A percentile compares a stretch with the other conserved stretches of the same genome.
These are phyloP conservation scores for Zasmidium citrigriseum DNA, from an alignment of 2,329 filamentous ascomycete genomes.

Conservation along the genomic window DNA sequence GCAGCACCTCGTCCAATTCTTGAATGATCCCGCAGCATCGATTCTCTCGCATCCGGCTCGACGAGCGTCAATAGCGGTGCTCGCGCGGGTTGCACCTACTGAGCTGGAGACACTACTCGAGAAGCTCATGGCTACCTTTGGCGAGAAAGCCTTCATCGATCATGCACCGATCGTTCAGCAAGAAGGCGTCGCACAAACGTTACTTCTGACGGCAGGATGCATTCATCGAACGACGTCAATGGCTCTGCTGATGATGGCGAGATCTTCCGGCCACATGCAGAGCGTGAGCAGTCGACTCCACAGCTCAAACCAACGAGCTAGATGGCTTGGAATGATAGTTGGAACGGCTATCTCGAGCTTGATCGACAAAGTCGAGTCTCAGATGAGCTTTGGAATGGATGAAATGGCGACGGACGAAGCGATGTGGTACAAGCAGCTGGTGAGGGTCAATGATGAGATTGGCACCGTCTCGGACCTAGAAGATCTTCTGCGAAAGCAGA, in stretches of 20 bases:
- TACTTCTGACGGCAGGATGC: conserved; percentile 77
- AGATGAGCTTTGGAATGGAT: conserved; percentile 80
- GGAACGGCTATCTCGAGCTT: conserved; percentile 71
- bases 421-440: conserved; percentile 70
- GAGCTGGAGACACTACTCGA: conserved; percentile 61
- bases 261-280: conserved; percentile 72
- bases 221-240: conserved; percentile 66
- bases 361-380: conserved; percentile 66
- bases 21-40: conserved; percentile 25
- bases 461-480: conserved; percentile 59
- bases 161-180: conserved; percentile 84
- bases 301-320: conserved; percentile 70
- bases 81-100: conserved; percentile 25
- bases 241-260: conserved; percentile 67
- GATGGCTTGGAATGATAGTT: conserved; percentile 85
- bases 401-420: conserved; percentile 74
- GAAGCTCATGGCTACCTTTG: conserved; percentile 72
- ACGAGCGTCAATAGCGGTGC: conserved; percentile 29
- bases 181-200: conserved; percentile 79
- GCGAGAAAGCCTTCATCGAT: conserved; percentile 82
- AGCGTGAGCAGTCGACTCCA: conserved; percentile 83
- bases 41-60: conserved; percentile 25
- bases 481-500: conserved; percentile 27
- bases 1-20: conserved; percentile 23
- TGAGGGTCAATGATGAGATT: conserved; percentile 61